These are phyloP conservation scores for Colletotrichum sojae DNA, from an alignment of 2,329 filamentous ascomycete species.

Conservation along the genomic window DNA sequence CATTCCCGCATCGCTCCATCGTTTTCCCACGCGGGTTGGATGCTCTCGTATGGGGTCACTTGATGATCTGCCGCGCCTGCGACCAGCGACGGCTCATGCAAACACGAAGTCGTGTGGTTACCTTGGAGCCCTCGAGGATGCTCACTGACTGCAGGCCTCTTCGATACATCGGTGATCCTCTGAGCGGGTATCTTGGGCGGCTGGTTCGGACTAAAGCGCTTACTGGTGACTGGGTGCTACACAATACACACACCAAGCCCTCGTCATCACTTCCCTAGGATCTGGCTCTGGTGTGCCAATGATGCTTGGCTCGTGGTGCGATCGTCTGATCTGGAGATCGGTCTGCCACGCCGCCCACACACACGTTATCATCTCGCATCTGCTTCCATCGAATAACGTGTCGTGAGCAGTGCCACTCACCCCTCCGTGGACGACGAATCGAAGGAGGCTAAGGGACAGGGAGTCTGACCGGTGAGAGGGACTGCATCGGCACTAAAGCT, in stretches of 20 bases:
- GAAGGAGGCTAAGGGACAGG: conserved; percentile 7
- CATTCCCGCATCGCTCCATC: conserved; percentile 18
- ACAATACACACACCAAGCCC: background rate
- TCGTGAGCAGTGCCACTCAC: conserved; percentile 11
- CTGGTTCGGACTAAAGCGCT: conserved; percentile 21
- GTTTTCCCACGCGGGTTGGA: conserved; percentile 15
- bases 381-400: conserved; percentile 19
- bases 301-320: conserved; percentile 37
- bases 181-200: conserved; percentile 20
- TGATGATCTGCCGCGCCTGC: conserved; percentile 31
- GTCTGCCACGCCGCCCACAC: conserved; percentile 35
- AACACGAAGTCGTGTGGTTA: conserved; percentile 24
- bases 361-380: conserved; percentile 37
- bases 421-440: conserved; percentile 20
- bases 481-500: conserved; percentile 28
- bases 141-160: background rate
- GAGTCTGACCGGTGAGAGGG: conserved; percentile 25
- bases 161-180: conserved; percentile 7
- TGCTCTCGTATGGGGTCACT: conserved; percentile 11
- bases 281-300: conserved; percentile 33
- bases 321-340: conserved; percentile 44
- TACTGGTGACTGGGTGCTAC: conserved; percentile 11
- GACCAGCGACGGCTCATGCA: conserved; percentile 19
- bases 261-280: conserved; percentile 28
- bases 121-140: conserved; percentile 20